Base-by-base conservation (phyloP, 2,329 filamentous ascomycete species). In the Tympanopsis confertula region DNA sequence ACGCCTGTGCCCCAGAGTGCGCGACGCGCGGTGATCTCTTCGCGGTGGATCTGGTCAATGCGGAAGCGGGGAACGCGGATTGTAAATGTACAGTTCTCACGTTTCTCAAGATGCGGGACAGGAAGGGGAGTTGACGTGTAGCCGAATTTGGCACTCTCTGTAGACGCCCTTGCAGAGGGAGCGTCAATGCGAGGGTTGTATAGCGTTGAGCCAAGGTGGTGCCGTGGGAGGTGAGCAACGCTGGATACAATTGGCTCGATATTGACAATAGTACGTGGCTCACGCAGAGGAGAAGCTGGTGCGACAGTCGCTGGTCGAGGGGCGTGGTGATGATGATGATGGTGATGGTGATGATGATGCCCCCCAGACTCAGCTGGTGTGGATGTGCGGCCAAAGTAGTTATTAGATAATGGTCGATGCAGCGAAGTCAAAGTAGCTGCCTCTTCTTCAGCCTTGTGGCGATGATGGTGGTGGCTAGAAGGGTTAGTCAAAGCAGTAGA, bases 1-100 rank as follows among this genome's bases (percentile, higher is more conserved):
- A 98, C 73, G 26, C 93, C 88, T 0, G 86, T 91, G 1, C 91
- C 91, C 88, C 89, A 98, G 0, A 98, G 57, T 5, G 85, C 84
- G 15, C 82, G 74, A 22, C 86, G 74, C 5, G 76, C 64, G 10
- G 87, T 93, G 37, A 96, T 88, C 46, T 93, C 85, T 53, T 91
- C 84, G 20, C 89, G 73, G 18, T 83, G 74, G 5, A 68, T 61
- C 1, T 75, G 58, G 5, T 74, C 74, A 5, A 98, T 65, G 49
- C 91, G 86, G 35, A 83, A 74, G 19, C 83, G 77, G 2, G 88
- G 82, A 5, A 98, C 78, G 49, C 91, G 86, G 42, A 98, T 72
- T 0, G 86, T 95, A 44, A 93, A 77, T 0, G 85, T 93, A 54
- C 86, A 94, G 49, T 96, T 96, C 47, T 88, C 82, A 42, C 86